A percentile compares a stretch with the other conserved stretches of the same genome.
Conservation (phyloP, 1,284 basidiomycete genomes). For the Puccinia novopanici region DNA sequence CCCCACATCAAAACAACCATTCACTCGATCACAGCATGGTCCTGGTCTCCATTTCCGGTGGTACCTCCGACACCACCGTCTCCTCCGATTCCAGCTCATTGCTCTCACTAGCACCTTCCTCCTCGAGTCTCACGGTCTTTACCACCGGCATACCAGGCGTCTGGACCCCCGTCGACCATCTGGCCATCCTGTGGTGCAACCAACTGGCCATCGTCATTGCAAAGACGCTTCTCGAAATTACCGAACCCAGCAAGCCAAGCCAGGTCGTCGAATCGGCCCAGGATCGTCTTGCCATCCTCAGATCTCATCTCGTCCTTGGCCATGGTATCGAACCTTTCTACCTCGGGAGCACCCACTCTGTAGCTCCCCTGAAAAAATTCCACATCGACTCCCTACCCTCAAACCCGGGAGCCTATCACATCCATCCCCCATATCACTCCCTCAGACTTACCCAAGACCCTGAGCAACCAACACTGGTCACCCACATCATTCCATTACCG, state of each 20-base stretch:
- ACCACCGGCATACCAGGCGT: constrained; percentile 81
- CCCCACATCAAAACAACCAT: constrained; percentile 57
- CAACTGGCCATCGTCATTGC: constrained; percentile 89
- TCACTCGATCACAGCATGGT: constrained; percentile 59
- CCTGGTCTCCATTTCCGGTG: constrained; percentile 85
- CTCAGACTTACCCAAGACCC: constrained; percentile 1
- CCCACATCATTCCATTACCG: constrained; percentile 26
- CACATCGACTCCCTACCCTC: background rate
- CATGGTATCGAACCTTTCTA: constrained; percentile 45
- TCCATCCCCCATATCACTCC: background rate
- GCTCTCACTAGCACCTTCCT: constrained; percentile 58
- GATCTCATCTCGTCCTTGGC: constrained; percentile 47
- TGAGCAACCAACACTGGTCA: background rate
- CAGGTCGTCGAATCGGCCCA: constrained; percentile 37
- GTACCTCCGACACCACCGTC: constrained; percentile 86
- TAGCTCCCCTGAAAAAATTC: background rate
- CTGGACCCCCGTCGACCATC: constrained; percentile 94
- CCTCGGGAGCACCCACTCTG: constrained; percentile 37
- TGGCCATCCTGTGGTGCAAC: constrained; percentile 98
- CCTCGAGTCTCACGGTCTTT: constrained; percentile 74
- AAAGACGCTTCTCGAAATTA: constrained; percentile 72
- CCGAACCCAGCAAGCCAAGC: constrained; percentile 54
- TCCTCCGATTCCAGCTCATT: constrained; percentile 86
- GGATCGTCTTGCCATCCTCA: constrained; percentile 44
- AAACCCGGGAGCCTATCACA: background rate